Evolutionary conservation across 192 early-diverging fungal species (phyloP).

Genomic region (Entomortierella chlamydospora): DNA sequence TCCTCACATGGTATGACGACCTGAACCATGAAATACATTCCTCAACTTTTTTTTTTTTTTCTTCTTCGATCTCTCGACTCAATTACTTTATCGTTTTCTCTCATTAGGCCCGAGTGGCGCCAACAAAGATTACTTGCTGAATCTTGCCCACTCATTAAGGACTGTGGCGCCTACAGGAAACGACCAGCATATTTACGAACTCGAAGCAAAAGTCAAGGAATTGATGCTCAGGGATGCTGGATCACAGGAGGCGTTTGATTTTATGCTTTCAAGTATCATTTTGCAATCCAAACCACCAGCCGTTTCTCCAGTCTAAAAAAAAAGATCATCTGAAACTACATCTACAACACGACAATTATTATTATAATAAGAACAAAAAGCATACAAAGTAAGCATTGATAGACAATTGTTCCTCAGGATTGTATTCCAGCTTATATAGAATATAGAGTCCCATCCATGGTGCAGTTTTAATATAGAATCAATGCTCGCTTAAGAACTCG

Average conservation of each 20-base stretch:
- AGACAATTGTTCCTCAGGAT: too few species aligned
- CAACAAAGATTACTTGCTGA: constrained; percentile 77
- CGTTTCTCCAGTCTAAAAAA: constrained; percentile 13
- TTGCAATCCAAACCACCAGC: constrained; percentile 33
- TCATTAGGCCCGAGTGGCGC: constrained; percentile 73
- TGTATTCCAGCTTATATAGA: too few species aligned
- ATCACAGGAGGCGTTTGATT: constrained; percentile 41
- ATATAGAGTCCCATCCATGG: too few species aligned
- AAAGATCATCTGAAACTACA: too few species aligned
- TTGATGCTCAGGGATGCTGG: constrained; percentile 45
- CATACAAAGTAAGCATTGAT: neutral
- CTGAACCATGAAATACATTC: neutral
- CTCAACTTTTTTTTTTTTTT: neutral
- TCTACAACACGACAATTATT: too few species aligned
- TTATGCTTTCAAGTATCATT: constrained; percentile 37
- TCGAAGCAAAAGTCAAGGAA: constrained; percentile 64
- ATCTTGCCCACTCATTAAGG: constrained; percentile 71
- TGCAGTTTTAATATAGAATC: too few species aligned
- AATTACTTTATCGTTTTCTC: neutral
- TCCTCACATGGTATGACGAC: constrained; percentile 60
- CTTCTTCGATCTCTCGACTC: neutral
- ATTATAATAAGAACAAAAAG: too few species aligned
- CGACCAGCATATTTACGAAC: constrained; percentile 70
- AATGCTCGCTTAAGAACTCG: too few species aligned
- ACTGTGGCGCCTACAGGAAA: constrained; percentile 58